Percentiles rank a stretch among this genome's conserved stretches.
These are phyloP conservation scores for Cytidiella melzeri DNA, from an alignment of 768 basidiomycete species.

Conservation along the genomic window DNA sequence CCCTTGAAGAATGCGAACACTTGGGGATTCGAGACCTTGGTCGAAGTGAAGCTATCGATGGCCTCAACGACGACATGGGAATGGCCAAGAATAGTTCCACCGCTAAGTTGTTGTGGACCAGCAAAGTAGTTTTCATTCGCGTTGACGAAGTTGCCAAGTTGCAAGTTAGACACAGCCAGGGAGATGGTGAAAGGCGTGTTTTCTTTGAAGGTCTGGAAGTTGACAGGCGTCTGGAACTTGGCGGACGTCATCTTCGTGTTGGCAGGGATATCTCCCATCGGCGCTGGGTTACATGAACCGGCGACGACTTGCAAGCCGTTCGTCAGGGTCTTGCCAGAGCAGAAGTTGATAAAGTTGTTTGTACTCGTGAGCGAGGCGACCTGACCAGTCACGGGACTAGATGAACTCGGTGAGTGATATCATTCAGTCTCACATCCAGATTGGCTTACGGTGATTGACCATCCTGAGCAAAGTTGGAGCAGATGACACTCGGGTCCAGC, in stretches of 20 bases:
- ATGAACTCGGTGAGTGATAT: too few species aligned
- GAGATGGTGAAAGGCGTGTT: conserved; percentile 49
- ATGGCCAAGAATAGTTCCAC: conserved; percentile 54
- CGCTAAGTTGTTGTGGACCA: conserved; percentile 43
- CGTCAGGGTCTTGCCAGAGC: conserved; percentile 36
- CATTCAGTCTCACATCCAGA: too few species aligned
- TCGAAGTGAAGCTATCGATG: conserved; percentile 41
- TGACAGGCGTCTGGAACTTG: conserved; percentile 48
- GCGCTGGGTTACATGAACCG: conserved; percentile 57
- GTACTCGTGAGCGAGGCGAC: conserved; percentile 43
- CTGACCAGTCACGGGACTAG: conserved; percentile 38
- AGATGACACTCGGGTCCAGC: conserved; percentile 41
- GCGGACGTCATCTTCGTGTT: conserved; percentile 44
- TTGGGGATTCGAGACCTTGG: conserved; percentile 40
- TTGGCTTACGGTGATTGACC: too few species aligned
- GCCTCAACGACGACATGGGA: conserved; percentile 55
- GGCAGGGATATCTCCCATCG: conserved; percentile 57
- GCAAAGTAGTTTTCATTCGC: conserved; percentile 45
- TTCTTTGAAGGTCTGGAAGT: conserved; percentile 39
- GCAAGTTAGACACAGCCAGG: conserved; percentile 39
- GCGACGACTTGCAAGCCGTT: conserved; percentile 36
- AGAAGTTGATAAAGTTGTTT: conserved; percentile 68
- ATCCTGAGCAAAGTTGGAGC: conserved; percentile 32
- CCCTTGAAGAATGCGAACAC: conserved; percentile 56
- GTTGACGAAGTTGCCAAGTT: conserved; percentile 58